Evolutionary conservation across 1,139 yeast genomes (phyloP).

Genomic region (Williopsis jadinii): DNA sequence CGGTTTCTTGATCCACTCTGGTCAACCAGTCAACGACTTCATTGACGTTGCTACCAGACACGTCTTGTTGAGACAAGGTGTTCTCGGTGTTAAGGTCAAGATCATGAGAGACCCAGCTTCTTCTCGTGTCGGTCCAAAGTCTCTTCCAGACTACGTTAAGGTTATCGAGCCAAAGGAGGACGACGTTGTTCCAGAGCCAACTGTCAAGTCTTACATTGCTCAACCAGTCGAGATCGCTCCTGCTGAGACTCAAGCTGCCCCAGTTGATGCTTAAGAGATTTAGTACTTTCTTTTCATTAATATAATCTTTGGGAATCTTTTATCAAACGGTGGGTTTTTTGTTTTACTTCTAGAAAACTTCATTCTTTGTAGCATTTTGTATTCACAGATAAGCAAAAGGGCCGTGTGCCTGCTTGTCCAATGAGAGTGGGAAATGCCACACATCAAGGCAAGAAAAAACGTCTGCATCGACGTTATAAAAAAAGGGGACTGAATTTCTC

Average conservation of each 20-base stretch:
- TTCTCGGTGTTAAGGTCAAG: constrained; percentile 98
- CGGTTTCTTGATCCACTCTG: constrained; percentile 99
- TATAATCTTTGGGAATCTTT: too few relatives aligned
- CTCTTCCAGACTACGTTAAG: constrained; percentile 94
- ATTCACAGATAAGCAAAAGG: too few relatives aligned
- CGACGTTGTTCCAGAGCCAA: constrained; percentile 79
- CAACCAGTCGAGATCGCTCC: constrained; percentile 25
- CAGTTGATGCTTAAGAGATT: constrained; percentile 1
- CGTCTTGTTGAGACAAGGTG: constrained; percentile 99
- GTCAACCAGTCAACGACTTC: constrained; percentile 99
- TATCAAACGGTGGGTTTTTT: too few relatives aligned
- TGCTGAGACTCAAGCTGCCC: constrained; percentile 25
- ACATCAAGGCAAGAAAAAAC: too few relatives aligned
- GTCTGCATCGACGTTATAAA: too few relatives aligned
- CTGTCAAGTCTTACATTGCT: constrained; percentile 68
- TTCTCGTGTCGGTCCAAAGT: constrained; percentile 84
- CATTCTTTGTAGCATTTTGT: too few relatives aligned
- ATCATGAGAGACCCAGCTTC: constrained; percentile 98
- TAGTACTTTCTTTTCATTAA: not conserved
- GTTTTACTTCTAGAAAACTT: too few relatives aligned
- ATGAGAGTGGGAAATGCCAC: too few relatives aligned
- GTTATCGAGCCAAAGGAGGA: constrained; percentile 98
- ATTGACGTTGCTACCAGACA: constrained; percentile 99
- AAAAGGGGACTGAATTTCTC: too few relatives aligned
- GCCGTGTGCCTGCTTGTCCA: too few relatives aligned